Evolutionary conservation across 306 rosid species (phyloP).

Genomic region (Corylus heterophylla): DNA sequence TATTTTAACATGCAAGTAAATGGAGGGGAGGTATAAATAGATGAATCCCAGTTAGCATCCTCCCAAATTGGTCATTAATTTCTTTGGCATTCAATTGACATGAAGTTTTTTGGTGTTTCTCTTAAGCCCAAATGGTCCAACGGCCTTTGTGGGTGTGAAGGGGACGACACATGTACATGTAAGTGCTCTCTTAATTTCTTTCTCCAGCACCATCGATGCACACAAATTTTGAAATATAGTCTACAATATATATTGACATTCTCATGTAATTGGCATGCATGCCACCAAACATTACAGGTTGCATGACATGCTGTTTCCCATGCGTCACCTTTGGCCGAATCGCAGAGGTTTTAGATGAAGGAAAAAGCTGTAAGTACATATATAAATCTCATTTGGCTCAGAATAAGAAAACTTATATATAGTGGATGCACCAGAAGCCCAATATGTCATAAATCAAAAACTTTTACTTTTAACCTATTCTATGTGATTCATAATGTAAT

Average conservation of each 20-base stretch:
- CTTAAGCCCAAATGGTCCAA: not conserved
- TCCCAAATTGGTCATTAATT: too few species aligned
- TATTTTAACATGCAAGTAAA: not conserved
- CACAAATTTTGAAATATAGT: not conserved
- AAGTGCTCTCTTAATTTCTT: not conserved
- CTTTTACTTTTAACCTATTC: too few species aligned
- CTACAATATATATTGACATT: not conserved
- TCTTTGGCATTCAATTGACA: not conserved
- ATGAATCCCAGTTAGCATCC: not conserved
- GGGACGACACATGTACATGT: not conserved
- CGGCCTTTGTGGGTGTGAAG: not conserved
- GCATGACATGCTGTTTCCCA: slow-evolving; percentile 23
- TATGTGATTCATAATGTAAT: not conserved
- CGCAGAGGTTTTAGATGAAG: slow-evolving; percentile 32
- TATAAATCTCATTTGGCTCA: too few species aligned
- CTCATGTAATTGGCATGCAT: not conserved
- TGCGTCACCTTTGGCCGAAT: slow-evolving; percentile 31
- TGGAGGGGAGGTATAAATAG: not conserved
- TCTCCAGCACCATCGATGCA: not conserved
- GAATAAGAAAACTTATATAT: too few species aligned
- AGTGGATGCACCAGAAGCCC: too few species aligned
- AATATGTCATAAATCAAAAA: too few species aligned
- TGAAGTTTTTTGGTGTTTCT: not conserved
- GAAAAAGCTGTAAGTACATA: slow-evolving; percentile 19
- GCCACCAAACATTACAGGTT: slow-evolving; percentile 2